These are phyloP conservation scores for Obba rivulosa DNA, from an alignment of 768 basidiomycete genomes.

Conservation along the genomic window DNA sequence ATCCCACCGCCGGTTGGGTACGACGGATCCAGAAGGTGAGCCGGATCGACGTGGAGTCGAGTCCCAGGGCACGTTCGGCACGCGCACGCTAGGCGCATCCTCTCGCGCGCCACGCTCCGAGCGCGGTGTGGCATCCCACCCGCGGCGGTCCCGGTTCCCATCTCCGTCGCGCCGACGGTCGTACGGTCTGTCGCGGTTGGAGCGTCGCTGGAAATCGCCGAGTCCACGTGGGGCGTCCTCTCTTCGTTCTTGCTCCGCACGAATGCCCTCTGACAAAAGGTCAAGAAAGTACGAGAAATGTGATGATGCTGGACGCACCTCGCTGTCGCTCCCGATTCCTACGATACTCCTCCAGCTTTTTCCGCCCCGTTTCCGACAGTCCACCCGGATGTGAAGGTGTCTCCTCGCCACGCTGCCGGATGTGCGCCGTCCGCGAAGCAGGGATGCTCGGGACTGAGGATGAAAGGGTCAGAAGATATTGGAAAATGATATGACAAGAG, in stretches of 20 bases:
- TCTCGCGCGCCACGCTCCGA: slow-evolving; percentile 44
- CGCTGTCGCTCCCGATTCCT: slow-evolving; percentile 47
- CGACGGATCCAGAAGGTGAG: slow-evolving; percentile 5
- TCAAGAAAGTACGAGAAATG: neutral
- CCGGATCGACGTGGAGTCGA: slow-evolving; percentile 66
- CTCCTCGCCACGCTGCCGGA: slow-evolving; percentile 76
- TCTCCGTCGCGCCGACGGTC: slow-evolving; percentile 25
- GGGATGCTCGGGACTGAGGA: slow-evolving; percentile 77
- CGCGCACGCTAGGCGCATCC: slow-evolving; percentile 78
- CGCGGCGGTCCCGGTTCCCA: slow-evolving; percentile 25
- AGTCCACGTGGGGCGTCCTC: slow-evolving; percentile 68
- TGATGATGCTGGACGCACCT: slow-evolving; percentile 33
- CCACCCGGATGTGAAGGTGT: slow-evolving; percentile 94
- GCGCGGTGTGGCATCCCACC: slow-evolving; percentile 61
- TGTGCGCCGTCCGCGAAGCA: slow-evolving; percentile 44
- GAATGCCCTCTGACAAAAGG: slow-evolving; percentile 62
- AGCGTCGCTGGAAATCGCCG: slow-evolving; percentile 90
- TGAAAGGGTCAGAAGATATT: neutral
- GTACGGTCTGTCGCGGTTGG: slow-evolving; percentile 58
- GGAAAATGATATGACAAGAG: slow-evolving; percentile 1
- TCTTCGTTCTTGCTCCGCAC: slow-evolving; percentile 49
- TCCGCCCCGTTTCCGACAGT: slow-evolving; percentile 68
- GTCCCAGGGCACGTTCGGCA: slow-evolving; percentile 93
- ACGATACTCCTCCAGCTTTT: slow-evolving; percentile 73
- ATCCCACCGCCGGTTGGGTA: slow-evolving; percentile 56